A percentile compares a stretch with the other conserved stretches of the same genome.
Conservation (phyloP, 2,329 filamentous ascomycete species). For the Chrysosporium queenslandicum region DNA sequence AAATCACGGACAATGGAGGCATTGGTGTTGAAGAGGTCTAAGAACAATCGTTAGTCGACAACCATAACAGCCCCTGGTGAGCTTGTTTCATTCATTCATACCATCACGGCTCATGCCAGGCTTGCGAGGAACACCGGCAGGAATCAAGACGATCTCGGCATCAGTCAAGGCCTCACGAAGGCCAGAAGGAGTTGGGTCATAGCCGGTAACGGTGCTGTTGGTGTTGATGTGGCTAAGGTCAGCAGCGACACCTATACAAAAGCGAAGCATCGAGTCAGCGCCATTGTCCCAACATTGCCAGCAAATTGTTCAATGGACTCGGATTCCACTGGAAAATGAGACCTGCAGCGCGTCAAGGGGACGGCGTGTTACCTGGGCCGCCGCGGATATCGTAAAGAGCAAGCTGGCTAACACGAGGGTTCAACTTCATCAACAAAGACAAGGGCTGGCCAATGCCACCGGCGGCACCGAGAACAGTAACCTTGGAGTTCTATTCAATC, state of each 20-base stretch:
- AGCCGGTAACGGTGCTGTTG: conserved; percentile 87
- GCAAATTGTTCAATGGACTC: too few relatives aligned
- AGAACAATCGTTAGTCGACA: not conserved
- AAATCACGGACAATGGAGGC: conserved; percentile 98
- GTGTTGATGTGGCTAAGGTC: conserved; percentile 99
- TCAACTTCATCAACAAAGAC: conserved; percentile 96
- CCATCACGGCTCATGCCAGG: conserved; percentile 98
- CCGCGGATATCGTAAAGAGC: conserved; percentile 96
- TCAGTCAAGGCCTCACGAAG: conserved; percentile 72
- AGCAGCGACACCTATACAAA: conserved; percentile 73
- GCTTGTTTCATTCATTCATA: conserved; percentile 32
- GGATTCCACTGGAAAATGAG: too few relatives aligned
- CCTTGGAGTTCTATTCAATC: conserved; percentile 90
- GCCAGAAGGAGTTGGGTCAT: conserved; percentile 64
- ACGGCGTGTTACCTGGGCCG: conserved; percentile 64
- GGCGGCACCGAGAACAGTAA: conserved; percentile 89
- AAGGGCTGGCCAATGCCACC: conserved; percentile 98
- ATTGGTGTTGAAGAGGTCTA: conserved; percentile 99
- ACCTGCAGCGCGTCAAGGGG: not conserved
- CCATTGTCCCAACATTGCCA: conserved; percentile 4
- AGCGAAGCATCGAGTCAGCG: conserved; percentile 17
- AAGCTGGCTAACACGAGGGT: conserved; percentile 86
- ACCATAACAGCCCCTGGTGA: not conserved
- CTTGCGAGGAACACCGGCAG: conserved; percentile 96
- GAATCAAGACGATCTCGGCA: conserved; percentile 91